Percentiles rank a stretch among this genome's conserved stretches.
phyloP scores from a whole-genome alignment of 2,329 filamentous ascomycete species.

The Fusarium nodosum region DNA sequence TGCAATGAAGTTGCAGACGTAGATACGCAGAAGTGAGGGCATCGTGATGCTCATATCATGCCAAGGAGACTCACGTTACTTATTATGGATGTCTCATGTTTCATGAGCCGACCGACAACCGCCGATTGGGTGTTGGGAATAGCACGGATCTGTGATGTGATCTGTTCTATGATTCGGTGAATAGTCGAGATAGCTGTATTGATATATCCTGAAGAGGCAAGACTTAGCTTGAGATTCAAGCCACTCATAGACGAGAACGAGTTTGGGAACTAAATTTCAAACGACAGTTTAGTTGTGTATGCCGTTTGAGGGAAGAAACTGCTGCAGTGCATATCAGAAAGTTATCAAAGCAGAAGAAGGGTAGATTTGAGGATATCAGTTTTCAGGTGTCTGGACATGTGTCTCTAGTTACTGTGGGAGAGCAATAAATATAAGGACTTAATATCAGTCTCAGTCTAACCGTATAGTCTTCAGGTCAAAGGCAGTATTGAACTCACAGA shows the following conservation, averaged over 20 bases:
- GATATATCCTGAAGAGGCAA: constrained; percentile 35
- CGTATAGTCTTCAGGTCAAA: too few species aligned
- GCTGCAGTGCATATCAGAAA: background rate
- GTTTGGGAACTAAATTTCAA: constrained; percentile 1
- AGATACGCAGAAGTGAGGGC: background rate
- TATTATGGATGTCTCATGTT: background rate
- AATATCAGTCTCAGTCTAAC: background rate
- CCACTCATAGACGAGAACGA: constrained; percentile 38
- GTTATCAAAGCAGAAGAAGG: background rate
- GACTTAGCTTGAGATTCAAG: constrained; percentile 18
- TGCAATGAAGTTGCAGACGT: background rate
- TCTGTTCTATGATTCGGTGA: constrained; percentile 34
- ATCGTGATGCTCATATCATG: background rate
- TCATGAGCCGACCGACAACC: constrained; percentile 35
- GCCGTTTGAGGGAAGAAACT: too few species aligned
- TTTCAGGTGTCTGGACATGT: too few species aligned
- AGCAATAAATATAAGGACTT: background rate
- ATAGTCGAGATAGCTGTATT: constrained; percentile 30
- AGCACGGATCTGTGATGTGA: constrained; percentile 15
- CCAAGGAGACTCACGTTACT: background rate
- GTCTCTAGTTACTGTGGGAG: background rate
- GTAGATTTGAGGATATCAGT: background rate
- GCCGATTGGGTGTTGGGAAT: constrained; percentile 26
- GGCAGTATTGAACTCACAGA: background rate
- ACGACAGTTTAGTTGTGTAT: background rate